phyloP scores from a whole-genome alignment of 2,329 filamentous ascomycete species.

The Paramyrothecium sp. region DNA sequence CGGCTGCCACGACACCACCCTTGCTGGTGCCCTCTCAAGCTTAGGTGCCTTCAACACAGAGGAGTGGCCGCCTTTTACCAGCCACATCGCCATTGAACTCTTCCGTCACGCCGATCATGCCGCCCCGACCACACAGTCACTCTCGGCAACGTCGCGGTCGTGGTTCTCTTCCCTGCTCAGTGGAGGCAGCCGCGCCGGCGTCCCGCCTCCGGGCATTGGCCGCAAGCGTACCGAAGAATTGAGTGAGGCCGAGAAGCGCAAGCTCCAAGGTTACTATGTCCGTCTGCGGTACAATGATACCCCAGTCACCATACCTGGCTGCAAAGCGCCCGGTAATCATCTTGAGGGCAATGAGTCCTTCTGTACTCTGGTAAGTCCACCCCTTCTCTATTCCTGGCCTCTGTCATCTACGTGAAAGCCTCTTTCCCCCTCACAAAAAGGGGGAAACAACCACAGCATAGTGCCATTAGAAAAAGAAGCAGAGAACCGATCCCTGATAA shows the following conservation, averaged over 20 bases:
- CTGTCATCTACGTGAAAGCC: background rate
- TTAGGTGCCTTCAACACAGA: constrained; percentile 73
- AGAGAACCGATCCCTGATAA: constrained; percentile 3
- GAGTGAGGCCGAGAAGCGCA: constrained; percentile 52
- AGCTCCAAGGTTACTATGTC: constrained; percentile 78
- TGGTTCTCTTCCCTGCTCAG: constrained; percentile 24
- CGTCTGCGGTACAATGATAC: constrained; percentile 88
- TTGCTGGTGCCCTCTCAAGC: constrained; percentile 75
- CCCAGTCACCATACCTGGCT: constrained; percentile 79
- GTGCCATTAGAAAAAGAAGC: too few species aligned
- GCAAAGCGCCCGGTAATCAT: constrained; percentile 74
- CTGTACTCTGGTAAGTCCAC: constrained; percentile 72
- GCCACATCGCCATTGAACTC: constrained; percentile 86
- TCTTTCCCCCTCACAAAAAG: background rate
- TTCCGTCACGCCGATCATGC: constrained; percentile 58
- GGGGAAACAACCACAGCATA: too few species aligned
- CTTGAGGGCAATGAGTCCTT: constrained; percentile 83
- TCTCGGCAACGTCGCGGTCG: constrained; percentile 9
- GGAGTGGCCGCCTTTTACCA: constrained; percentile 90
- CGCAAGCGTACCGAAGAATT: constrained; percentile 59
- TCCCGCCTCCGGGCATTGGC: constrained; percentile 48
- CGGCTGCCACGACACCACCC: constrained; percentile 91
- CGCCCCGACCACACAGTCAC: constrained; percentile 12
- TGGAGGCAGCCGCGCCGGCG: constrained; percentile 21
- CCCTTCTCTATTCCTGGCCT: background rate